Percentiles rank a stretch among this genome's conserved stretches.
Evolutionary conservation across 768 basidiomycete species (phyloP).

Genomic region (Hysterangium stoloniferum): DNA sequence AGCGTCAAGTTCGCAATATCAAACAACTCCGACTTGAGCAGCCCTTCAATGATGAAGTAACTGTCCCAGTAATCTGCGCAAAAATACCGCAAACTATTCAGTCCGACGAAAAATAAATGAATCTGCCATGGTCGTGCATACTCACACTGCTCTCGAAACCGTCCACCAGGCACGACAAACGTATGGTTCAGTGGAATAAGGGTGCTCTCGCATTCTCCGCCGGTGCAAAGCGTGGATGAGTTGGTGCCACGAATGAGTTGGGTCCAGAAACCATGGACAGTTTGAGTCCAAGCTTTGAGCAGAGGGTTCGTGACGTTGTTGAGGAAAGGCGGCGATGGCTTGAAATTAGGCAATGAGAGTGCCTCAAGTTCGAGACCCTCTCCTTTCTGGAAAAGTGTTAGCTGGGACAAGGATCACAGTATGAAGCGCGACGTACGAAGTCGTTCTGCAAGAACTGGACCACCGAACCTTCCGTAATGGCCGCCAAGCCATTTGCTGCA

Average conservation of each 20-base stretch:
- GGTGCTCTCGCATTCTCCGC: slow-evolving; percentile 64
- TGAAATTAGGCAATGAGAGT: slow-evolving; percentile 54
- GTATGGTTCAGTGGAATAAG: slow-evolving; percentile 88
- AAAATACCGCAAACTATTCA: background rate
- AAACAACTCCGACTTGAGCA: slow-evolving; percentile 74
- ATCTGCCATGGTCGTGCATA: slow-evolving; percentile 17
- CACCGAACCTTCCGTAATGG: slow-evolving; percentile 54
- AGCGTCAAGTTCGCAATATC: slow-evolving; percentile 67
- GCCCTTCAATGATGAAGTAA: slow-evolving; percentile 83
- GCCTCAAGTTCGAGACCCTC: slow-evolving; percentile 81
- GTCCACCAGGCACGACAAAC: slow-evolving; percentile 81
- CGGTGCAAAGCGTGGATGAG: slow-evolving; percentile 51
- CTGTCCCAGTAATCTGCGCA: slow-evolving; percentile 53
- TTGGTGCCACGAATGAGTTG: slow-evolving; percentile 75
- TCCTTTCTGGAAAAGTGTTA: slow-evolving; percentile 33
- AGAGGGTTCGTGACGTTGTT: slow-evolving; percentile 62
- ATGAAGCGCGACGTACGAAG: slow-evolving; percentile 35
- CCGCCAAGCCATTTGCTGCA: slow-evolving; percentile 32
- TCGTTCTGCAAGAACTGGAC: slow-evolving; percentile 64
- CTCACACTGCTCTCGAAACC: slow-evolving; percentile 82
- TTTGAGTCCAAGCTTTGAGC: slow-evolving; percentile 61
- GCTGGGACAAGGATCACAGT: background rate
- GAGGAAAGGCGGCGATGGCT: slow-evolving; percentile 55
- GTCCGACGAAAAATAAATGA: background rate
- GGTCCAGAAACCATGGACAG: slow-evolving; percentile 84